These are phyloP conservation scores for Panaeolus cyanescens DNA, from an alignment of 768 basidiomycete species.

Conservation along the genomic window DNA sequence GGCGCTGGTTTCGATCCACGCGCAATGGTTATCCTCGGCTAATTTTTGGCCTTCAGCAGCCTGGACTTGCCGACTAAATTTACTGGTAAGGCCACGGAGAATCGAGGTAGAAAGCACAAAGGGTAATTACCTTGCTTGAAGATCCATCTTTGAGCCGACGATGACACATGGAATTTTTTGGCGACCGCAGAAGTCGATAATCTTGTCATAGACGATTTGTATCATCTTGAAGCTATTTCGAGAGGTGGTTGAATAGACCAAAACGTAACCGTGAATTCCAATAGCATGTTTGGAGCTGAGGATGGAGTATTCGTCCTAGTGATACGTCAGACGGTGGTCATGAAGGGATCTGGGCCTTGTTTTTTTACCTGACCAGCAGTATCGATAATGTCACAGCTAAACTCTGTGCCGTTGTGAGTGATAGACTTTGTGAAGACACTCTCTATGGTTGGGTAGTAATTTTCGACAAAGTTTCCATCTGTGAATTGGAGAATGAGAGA, in stretches of 20 bases:
- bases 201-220: constrained; percentile 89
- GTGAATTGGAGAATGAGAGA: constrained; percentile 88
- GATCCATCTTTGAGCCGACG: constrained; percentile 87
- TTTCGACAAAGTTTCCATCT: constrained; percentile 82
- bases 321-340: constrained; percentile 8
- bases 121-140: constrained; percentile 59
- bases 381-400: constrained; percentile 92
- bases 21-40: constrained; percentile 67
- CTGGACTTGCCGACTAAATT: constrained; percentile 63
- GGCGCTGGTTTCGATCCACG: constrained; percentile 86
- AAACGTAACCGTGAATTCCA: constrained; percentile 91
- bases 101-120: constrained; percentile 7
- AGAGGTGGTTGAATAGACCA: constrained; percentile 89
- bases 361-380: constrained; percentile 93
- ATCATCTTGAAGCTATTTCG: constrained; percentile 91
- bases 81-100: constrained; percentile 22
- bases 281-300: constrained; percentile 88
- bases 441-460: constrained; percentile 93
- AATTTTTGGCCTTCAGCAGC: constrained; percentile 68
- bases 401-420: constrained; percentile 77
- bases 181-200: constrained; percentile 82
- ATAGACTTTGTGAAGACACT: constrained; percentile 75
- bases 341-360: constrained; percentile 27
- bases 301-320: constrained; percentile 88
- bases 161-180: constrained; percentile 87